Conservation (phyloP, 1,284 basidiomycete genomes). For the Cutaneotrichosporon sp. region DNA sequence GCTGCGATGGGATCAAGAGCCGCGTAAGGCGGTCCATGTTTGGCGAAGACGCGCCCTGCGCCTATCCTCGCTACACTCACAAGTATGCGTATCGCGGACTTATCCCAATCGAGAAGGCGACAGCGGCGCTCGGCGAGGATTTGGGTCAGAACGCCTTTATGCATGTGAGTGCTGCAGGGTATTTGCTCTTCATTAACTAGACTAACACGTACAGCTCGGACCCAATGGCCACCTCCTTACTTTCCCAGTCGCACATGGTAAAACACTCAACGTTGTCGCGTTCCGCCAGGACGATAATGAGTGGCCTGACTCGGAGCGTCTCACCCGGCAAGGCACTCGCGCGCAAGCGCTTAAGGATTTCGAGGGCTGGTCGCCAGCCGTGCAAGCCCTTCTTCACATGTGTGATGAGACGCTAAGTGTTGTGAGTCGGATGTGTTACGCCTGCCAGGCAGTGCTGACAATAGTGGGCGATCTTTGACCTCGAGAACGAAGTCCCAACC, state of each 20-base stretch:
- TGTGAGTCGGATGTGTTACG: conserved; percentile 4
- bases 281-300: conserved; percentile 12
- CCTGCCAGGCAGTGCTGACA: background rate
- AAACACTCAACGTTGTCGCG: conserved; percentile 21
- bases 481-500: conserved; percentile 9
- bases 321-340: conserved; percentile 12
- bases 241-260: conserved; percentile 19
- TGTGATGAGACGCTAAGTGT: conserved; percentile 15
- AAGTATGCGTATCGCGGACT: conserved; percentile 24
- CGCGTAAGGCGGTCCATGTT: conserved; percentile 9
- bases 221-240: conserved; percentile 19
- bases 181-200: too few relatives aligned
- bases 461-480: conserved; percentile 23
- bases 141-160: conserved; percentile 18
- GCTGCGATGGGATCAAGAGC: conserved; percentile 23
- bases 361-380: conserved; percentile 9
- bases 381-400: conserved; percentile 11
- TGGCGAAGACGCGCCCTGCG: conserved; percentile 13
- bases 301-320: conserved; percentile 12
- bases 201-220: conserved; percentile 17
- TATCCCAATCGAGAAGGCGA: conserved; percentile 14
- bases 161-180: conserved; percentile 9
- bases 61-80: conserved; percentile 14
- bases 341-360: conserved; percentile 14
- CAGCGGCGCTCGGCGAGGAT: conserved; percentile 13